These are phyloP conservation scores for Pseudogymnoascus sp. DNA, from an alignment of 2,329 filamentous ascomycete species.

Conservation along the genomic window DNA sequence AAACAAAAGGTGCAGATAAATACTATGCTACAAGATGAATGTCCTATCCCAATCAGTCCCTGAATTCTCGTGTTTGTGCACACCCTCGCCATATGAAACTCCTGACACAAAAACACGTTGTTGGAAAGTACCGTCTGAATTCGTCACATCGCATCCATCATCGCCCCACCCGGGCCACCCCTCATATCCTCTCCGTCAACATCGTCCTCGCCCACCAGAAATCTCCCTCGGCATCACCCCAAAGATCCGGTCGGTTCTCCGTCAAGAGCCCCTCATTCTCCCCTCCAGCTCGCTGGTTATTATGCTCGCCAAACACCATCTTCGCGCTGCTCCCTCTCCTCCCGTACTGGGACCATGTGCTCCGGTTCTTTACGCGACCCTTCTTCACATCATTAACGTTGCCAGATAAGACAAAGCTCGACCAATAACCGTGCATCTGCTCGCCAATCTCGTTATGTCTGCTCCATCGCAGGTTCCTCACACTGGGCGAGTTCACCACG, in stretches of 20 bases:
- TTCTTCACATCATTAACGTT: constrained; percentile 25
- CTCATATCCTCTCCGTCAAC: constrained; percentile 6
- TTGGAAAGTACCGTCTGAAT: neutral
- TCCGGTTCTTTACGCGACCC: constrained; percentile 17
- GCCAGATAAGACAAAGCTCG: constrained; percentile 26
- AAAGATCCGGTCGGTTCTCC: constrained; percentile 34
- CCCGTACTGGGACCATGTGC: constrained; percentile 21
- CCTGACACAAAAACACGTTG: constrained; percentile 8
- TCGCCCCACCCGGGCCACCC: neutral
- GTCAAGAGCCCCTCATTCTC: constrained; percentile 36
- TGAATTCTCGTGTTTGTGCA: neutral
- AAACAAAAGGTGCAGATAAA: neutral
- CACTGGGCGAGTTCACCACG: constrained; percentile 33
- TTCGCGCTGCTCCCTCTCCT: constrained; percentile 23
- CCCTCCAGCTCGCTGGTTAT: constrained; percentile 42
- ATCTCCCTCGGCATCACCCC: constrained; percentile 41
- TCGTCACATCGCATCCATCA: constrained; percentile 5
- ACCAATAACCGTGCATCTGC: constrained; percentile 28
- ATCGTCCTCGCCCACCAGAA: constrained; percentile 53
- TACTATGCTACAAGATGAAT: constrained; percentile 9
- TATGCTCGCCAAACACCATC: constrained; percentile 51
- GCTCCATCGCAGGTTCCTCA: neutral
- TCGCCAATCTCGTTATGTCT: constrained; percentile 17
- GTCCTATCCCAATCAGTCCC: constrained; percentile 5
- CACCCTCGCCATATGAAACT: constrained; percentile 7